Percentiles rank a stretch among this genome's conserved stretches.
Evolutionary conservation across 768 basidiomycete species (phyloP).

Genomic region (Amanita rimosa): DNA sequence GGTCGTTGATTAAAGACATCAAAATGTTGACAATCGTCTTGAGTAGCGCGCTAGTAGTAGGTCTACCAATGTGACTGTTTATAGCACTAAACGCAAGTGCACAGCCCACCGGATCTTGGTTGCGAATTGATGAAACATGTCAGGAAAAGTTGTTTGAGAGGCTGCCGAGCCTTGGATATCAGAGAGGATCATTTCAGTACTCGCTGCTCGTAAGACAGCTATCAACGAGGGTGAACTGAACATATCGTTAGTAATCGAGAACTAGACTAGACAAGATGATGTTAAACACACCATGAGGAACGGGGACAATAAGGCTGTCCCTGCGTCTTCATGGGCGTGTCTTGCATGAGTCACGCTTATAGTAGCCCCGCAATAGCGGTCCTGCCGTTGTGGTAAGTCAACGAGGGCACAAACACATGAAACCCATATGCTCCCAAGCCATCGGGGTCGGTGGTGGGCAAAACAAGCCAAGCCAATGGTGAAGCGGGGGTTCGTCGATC

Average conservation of each 20-base stretch:
- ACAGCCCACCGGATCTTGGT: conserved; percentile 93
- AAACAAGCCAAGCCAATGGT: no score
- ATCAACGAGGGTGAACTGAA: conserved; percentile 70
- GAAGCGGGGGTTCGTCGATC: no score
- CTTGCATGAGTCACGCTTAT: conserved; percentile 36
- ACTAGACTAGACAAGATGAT: neutral
- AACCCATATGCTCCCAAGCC: no score
- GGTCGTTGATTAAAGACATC: conserved; percentile 94
- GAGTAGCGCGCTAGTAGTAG: conserved; percentile 85
- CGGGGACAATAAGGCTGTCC: conserved; percentile 44
- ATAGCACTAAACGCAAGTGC: conserved; percentile 88
- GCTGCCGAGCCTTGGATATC: conserved; percentile 75
- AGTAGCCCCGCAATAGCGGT: no score
- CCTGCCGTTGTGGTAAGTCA: no score
- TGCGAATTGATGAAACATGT: conserved; percentile 86
- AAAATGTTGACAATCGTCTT: conserved; percentile 94
- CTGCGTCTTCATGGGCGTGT: conserved; percentile 50
- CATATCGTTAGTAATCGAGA: conserved; percentile 1
- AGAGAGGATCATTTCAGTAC: conserved; percentile 87
- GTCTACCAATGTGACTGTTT: conserved; percentile 82
- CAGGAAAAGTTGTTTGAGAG: conserved; percentile 74
- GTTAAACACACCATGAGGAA: conserved; percentile 58
- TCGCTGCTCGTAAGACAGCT: conserved; percentile 64
- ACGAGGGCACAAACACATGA: no score
- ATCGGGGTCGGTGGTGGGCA: no score